Conservation (phyloP, 139 green algal genomes). For the Zygnema cylindricum region DNA sequence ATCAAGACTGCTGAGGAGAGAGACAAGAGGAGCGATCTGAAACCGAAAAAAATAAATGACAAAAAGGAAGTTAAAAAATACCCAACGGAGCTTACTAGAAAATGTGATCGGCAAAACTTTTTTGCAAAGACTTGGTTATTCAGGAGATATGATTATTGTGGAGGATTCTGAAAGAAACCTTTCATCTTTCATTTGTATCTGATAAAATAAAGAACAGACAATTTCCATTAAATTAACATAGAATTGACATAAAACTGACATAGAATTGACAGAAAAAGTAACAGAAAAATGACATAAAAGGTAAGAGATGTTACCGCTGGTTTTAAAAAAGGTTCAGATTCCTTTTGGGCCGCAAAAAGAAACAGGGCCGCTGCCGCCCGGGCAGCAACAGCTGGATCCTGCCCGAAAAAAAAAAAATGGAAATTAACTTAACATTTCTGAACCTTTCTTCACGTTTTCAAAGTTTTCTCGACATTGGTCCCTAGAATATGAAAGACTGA, state of each 20-base stretch:
- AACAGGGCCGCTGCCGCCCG: neutral
- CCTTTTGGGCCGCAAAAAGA: neutral
- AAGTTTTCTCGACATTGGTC: too few species aligned
- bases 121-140: too few species aligned
- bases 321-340: neutral
- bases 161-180: too few species aligned
- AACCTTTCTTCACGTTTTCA: too few species aligned
- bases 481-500: neutral
- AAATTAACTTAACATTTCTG: too few species aligned
- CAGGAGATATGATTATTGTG: too few species aligned
- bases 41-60: neutral
- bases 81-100: too few species aligned
- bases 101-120: too few species aligned
- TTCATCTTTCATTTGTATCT: too few species aligned
- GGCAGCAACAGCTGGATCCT: neutral
- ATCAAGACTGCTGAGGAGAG: neutral
- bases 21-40: neutral
- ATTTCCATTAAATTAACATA: neutral
- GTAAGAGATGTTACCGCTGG: neutral
- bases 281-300: neutral
- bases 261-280: neutral
- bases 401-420: neutral
- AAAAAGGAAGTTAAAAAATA: too few species aligned
- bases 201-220: too few species aligned
- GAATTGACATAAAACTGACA: neutral